Conservation (phyloP, 345 rosid species). For the Linum tenue region DNA sequence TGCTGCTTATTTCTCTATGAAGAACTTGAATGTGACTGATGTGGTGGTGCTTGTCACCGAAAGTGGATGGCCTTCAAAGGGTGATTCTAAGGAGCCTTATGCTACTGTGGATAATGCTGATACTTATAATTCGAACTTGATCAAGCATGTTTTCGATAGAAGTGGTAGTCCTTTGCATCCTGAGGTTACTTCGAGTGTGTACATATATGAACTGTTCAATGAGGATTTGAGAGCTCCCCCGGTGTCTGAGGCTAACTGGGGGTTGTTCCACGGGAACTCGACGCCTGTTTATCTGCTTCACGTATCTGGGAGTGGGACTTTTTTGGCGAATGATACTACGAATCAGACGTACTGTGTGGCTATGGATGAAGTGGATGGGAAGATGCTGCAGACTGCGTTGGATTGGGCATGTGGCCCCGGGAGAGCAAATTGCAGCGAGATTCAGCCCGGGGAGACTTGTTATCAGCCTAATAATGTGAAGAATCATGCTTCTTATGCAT, state of each 20-base stretch:
- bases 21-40: slow-evolving; percentile 70
- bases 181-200: slow-evolving; percentile 65
- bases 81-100: slow-evolving; percentile 77
- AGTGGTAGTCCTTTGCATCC: slow-evolving; percentile 86
- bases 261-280: slow-evolving; percentile 68
- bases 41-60: slow-evolving; percentile 76
- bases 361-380: slow-evolving; percentile 59
- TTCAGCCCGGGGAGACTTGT: slow-evolving; percentile 88
- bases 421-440: slow-evolving; percentile 75
- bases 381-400: slow-evolving; percentile 77
- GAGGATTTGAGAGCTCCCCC: slow-evolving; percentile 78
- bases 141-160: slow-evolving; percentile 74
- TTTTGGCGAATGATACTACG: slow-evolving; percentile 89
- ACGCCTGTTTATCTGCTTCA: slow-evolving; percentile 86
- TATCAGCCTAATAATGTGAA: slow-evolving; percentile 83
- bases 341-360: slow-evolving; percentile 76
- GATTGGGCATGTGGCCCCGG: slow-evolving; percentile 99
- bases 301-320: slow-evolving; percentile 79
- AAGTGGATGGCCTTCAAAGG: slow-evolving; percentile 84
- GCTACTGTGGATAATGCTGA: slow-evolving; percentile 82
- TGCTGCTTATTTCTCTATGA: slow-evolving; percentile 87
- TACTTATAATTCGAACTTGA: slow-evolving; percentile 76
- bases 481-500: slow-evolving; percentile 85
- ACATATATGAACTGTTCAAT: slow-evolving; percentile 80
- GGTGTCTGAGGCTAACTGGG: slow-evolving; percentile 83